Percentiles rank a stretch among this genome's conserved stretches.
These are phyloP conservation scores for Ophiocordyceps camponoti-floridani DNA, from an alignment of 2,329 filamentous ascomycete species.

Conservation along the genomic window DNA sequence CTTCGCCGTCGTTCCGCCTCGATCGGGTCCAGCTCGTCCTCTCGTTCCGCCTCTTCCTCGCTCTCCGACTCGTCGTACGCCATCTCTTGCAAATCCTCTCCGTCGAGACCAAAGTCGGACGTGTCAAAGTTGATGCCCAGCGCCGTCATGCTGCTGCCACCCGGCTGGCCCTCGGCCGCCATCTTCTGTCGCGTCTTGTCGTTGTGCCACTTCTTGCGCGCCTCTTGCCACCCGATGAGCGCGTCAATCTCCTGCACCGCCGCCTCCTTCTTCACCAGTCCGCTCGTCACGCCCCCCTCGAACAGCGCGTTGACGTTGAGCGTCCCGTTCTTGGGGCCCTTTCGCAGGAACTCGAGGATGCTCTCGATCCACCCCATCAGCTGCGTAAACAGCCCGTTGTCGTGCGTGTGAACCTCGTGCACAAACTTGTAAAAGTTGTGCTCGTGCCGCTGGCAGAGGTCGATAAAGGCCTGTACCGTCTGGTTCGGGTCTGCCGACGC, in stretches of 20 bases:
- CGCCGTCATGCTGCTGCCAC: conserved; percentile 28
- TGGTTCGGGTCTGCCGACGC: conserved; percentile 92
- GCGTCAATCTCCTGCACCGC: conserved; percentile 67
- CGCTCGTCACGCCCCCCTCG: conserved; percentile 53
- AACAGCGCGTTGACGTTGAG: conserved; percentile 92
- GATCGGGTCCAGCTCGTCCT: conserved; percentile 75
- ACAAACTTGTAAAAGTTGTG: conserved; percentile 98
- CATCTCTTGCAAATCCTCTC: conserved; percentile 74
- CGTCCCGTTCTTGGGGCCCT: conserved; percentile 70
- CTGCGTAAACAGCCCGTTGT: conserved; percentile 89
- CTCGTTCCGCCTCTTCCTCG: conserved; percentile 52
- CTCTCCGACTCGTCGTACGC: conserved; percentile 51
- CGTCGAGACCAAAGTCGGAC: conserved; percentile 77
- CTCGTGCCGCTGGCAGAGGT: conserved; percentile 86
- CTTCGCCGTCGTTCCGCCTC: conserved; percentile 67
- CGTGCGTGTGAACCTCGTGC: conserved; percentile 91
- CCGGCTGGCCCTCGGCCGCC: conserved; percentile 55
- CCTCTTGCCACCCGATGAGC: conserved; percentile 85
- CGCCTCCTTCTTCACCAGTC: conserved; percentile 49
- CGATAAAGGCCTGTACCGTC: conserved; percentile 95
- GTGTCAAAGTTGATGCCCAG: conserved; percentile 50
- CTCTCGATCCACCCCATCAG: conserved; percentile 96
- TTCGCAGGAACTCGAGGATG: conserved; percentile 80
- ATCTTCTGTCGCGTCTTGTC: conserved; percentile 98
- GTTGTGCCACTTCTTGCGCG: conserved; percentile 92